Conservation (phyloP, 768 basidiomycete species). For the Auricularia auricula-judae region DNA sequence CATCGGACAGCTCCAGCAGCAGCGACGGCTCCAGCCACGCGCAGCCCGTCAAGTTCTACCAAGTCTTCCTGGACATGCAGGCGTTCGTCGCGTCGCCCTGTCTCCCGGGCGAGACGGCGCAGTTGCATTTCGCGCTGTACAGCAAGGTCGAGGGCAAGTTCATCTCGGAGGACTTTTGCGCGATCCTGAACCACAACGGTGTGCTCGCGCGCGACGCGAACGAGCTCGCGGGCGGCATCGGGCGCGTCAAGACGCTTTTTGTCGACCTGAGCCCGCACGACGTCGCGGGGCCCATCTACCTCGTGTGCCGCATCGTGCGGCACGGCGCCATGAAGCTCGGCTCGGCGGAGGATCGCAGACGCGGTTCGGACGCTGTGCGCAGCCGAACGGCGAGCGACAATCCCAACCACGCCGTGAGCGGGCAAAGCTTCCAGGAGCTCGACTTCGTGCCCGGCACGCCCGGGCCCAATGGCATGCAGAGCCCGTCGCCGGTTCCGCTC, state of each 20-base stretch:
- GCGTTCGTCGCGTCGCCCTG: constrained; percentile 90
- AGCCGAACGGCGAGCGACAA: not conserved
- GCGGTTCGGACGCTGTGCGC: constrained; percentile 28
- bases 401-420: not conserved
- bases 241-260: constrained; percentile 75
- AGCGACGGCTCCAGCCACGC: not conserved
- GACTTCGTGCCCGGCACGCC: constrained; percentile 14
- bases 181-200: constrained; percentile 84
- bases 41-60: constrained; percentile 61
- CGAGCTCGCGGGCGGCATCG: constrained; percentile 17
- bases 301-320: constrained; percentile 84
- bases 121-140: constrained; percentile 90
- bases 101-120: constrained; percentile 82
- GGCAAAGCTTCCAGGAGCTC: not conserved
- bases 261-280: constrained; percentile 81
- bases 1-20: not conserved
- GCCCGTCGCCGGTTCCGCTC: constrained; percentile 2
- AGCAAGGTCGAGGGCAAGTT: constrained; percentile 75
- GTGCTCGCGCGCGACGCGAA: constrained; percentile 56
- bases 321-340: constrained; percentile 80
- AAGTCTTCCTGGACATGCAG: constrained; percentile 81
- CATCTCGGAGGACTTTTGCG: constrained; percentile 89
- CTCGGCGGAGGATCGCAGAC: constrained; percentile 33
- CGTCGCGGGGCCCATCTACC: constrained; percentile 72
- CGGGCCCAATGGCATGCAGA: constrained; percentile 20